Base-by-base conservation (phyloP, 352 stramenopile species). In the Pythium brassicae region DNA sequence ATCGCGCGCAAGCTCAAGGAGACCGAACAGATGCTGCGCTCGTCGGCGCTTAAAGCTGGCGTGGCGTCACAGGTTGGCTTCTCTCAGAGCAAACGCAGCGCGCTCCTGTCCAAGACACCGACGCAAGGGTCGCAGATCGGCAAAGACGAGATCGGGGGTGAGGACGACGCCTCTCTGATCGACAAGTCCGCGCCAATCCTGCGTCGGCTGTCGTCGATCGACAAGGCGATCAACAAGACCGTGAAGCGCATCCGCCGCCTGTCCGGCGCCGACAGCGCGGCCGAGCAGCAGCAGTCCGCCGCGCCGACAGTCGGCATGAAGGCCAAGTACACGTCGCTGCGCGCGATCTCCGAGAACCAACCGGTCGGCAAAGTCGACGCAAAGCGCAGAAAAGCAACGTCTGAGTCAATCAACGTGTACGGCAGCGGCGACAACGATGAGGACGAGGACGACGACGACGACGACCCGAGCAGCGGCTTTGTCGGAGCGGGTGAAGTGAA, bases 1-100 rank as follows among this genome's bases (percentile, higher is more conserved):
- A 76, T 89, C 56, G 63, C 71, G n/a, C 73, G 73, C 7, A 85
- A 74, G 50, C 65, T 87, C 40, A 85, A 79, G 43, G 78, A 89
- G 40, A 86, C 74, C 0, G 76, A 89, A 53, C 71, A 82, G 27
- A 58, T 68, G 11, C 55, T 86, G 7, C 68, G 67, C 29, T 66
- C 49, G 2, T 73, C 74, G 0, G 64, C 68, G 12, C 51, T 78
- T 19, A 60, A 62, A 27, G 60, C 56, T 25, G 62, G 64, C 5
- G 23, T 65, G 11, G 47, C 65, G 11, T 12, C 44, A 47, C 50
- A 50, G 50, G 26, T 49, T 26, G 4, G 44, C 22, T 19, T 4
- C 22, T n/a, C 50, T 10, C 19, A 62, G 42, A 15, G 15, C 44
- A 27, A 23, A 19, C 2, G n/a, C 49, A 29, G 29, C 44, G 14